phyloP scores from a whole-genome alignment of 768 basidiomycete species.

The Fomitopsis serialis region DNA sequence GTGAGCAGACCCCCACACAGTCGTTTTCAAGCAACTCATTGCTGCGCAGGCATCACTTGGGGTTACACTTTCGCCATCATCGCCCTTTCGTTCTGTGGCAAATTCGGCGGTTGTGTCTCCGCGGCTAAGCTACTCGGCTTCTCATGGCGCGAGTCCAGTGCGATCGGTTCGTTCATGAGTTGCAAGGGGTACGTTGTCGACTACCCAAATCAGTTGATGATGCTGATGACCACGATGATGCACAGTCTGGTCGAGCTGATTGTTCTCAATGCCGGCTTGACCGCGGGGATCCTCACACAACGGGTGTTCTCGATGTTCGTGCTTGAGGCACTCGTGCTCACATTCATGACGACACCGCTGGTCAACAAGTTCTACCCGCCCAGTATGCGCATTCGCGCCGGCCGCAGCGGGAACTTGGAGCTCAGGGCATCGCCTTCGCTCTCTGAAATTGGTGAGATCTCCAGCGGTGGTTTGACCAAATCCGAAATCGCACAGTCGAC shows the following conservation, averaged over 20 bases:
- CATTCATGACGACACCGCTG: constrained; percentile 82
- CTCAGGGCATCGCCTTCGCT: background rate
- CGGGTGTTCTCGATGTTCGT: constrained; percentile 90
- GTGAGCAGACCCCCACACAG: constrained; percentile 17
- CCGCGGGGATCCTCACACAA: constrained; percentile 55
- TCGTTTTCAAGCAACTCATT: background rate
- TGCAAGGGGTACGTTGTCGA: constrained; percentile 72
- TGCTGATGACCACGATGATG: background rate
- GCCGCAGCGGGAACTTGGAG: background rate
- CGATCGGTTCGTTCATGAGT: constrained; percentile 85
- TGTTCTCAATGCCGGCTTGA: constrained; percentile 82
- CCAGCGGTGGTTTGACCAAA: constrained; percentile 14
- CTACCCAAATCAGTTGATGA: no score
- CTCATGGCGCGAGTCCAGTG: constrained; percentile 69
- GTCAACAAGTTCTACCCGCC: constrained; percentile 74
- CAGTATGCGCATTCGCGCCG: constrained; percentile 39
- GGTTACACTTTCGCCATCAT: constrained; percentile 75
- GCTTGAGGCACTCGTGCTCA: constrained; percentile 68
- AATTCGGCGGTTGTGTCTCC: constrained; percentile 66
- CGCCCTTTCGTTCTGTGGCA: constrained; percentile 69
- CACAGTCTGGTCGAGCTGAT: constrained; percentile 77
- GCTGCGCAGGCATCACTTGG: constrained; percentile 49
- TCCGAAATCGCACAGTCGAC: background rate
- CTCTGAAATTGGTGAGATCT: constrained; percentile 1
- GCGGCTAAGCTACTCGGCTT: constrained; percentile 61